A percentile compares a stretch with the other conserved stretches of the same genome.
phyloP scores from a whole-genome alignment of 345 rosid genomes.

The Syzygium jambos region DNA sequence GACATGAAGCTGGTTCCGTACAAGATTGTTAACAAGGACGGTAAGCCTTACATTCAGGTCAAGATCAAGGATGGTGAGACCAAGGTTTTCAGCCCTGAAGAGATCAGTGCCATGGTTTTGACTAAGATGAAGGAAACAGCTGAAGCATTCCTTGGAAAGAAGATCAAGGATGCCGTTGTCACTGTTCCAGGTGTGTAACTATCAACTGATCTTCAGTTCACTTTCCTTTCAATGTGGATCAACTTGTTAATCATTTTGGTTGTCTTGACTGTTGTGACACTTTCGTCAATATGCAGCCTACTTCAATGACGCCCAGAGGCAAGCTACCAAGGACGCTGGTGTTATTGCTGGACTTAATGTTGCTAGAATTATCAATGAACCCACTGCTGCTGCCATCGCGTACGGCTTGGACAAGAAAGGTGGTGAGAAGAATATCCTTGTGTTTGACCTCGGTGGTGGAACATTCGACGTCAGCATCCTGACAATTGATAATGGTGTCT shows the following conservation, averaged over 20 bases:
- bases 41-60: conserved; percentile 92
- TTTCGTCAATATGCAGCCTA: conserved; percentile 51
- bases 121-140: conserved; percentile 98
- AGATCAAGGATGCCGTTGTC: conserved; percentile 95
- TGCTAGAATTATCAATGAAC: conserved; percentile 94
- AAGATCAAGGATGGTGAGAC: conserved; percentile 89
- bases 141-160: conserved; percentile 96
- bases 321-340: conserved; percentile 98
- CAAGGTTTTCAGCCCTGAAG: conserved; percentile 95
- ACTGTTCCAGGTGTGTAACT: conserved; percentile 82
- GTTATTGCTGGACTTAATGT: conserved; percentile 90
- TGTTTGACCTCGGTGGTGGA: conserved; percentile 97
- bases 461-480: conserved; percentile 96
- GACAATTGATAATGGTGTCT: conserved; percentile 93
- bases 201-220: background rate
- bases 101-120: conserved; percentile 86
- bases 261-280: background rate
- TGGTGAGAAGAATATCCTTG: conserved; percentile 98
- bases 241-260: background rate
- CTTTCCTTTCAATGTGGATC: background rate
- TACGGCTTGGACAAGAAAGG: conserved; percentile 96
- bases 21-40: conserved; percentile 87
- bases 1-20: conserved; percentile 91
- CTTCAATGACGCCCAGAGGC: conserved; percentile 98
- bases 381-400: conserved; percentile 98